Percentiles rank a stretch among this genome's conserved stretches.
These are phyloP conservation scores for Daldinia decipiens DNA, from an alignment of 495 filamentous ascomycete species.

Conservation along the genomic window DNA sequence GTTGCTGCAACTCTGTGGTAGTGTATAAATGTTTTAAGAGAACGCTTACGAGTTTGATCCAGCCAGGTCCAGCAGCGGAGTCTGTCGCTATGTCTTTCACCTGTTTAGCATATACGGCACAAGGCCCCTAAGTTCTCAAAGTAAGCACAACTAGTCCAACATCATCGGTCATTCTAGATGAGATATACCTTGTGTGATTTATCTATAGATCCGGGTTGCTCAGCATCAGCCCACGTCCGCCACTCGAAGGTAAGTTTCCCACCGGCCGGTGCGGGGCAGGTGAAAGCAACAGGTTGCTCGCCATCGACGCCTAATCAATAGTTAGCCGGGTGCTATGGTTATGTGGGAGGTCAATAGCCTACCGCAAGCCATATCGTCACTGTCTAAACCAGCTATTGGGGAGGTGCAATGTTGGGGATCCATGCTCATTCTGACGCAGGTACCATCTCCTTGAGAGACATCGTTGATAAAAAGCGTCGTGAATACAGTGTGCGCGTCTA, in stretches of 20 bases:
- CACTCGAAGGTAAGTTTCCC: slow-evolving; percentile 70
- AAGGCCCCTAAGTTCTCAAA: slow-evolving; percentile 56
- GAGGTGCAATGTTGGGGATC: slow-evolving; percentile 58
- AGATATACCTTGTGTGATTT: slow-evolving; percentile 65
- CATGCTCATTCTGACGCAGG: slow-evolving; percentile 73
- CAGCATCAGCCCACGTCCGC: slow-evolving; percentile 67
- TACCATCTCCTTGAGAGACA: slow-evolving; percentile 72
- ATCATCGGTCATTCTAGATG: background rate
- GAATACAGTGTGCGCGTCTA: slow-evolving; percentile 70
- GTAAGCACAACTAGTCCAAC: background rate
- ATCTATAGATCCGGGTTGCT: slow-evolving; percentile 66
- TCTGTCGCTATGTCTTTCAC: slow-evolving; percentile 58
- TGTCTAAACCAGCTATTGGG: slow-evolving; percentile 64
- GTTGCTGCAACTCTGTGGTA: too few relatives aligned
- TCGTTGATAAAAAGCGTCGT: slow-evolving; percentile 73
- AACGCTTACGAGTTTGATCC: slow-evolving; percentile 75
- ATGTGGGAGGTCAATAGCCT: slow-evolving; percentile 34
- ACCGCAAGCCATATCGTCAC: slow-evolving; percentile 78
- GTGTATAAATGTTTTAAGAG: background rate
- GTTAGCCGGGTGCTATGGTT: slow-evolving; percentile 7
- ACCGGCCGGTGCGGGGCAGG: slow-evolving; percentile 64
- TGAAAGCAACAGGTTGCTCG: slow-evolving; percentile 63
- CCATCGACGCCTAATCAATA: slow-evolving; percentile 64
- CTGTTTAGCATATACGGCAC: slow-evolving; percentile 77
- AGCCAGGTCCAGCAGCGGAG: slow-evolving; percentile 67